These are phyloP conservation scores for Phellinidium pouzarii DNA, from an alignment of 1,284 basidiomycete species.

Conservation along the genomic window DNA sequence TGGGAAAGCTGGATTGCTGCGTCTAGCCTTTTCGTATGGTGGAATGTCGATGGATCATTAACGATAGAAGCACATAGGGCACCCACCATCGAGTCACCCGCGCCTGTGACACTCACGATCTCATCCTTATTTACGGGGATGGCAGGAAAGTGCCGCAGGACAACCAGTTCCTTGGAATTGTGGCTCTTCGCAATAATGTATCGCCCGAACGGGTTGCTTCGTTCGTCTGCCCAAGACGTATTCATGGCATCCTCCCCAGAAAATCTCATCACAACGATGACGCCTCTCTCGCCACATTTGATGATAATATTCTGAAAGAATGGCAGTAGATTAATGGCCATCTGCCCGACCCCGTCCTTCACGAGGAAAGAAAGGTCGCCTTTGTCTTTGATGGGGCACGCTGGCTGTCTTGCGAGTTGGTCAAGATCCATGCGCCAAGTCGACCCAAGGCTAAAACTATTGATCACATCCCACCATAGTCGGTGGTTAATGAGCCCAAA, in stretches of 20 bases:
- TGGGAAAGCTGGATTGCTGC: constrained; percentile 48
- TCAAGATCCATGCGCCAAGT: constrained; percentile 61
- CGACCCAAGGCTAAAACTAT: constrained; percentile 54
- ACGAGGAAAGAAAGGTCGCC: constrained; percentile 59
- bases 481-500: constrained; percentile 44
- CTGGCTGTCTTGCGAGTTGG: constrained; percentile 43
- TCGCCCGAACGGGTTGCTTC: constrained; percentile 40
- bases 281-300: constrained; percentile 72
- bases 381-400: constrained; percentile 34
- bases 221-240: constrained; percentile 42
- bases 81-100: constrained; percentile 85
- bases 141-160: constrained; percentile 69
- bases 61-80: constrained; percentile 56
- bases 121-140: constrained; percentile 35
- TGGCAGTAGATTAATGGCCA: constrained; percentile 73
- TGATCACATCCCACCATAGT: constrained; percentile 60
- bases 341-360: constrained; percentile 65
- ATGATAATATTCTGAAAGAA: constrained; percentile 77
- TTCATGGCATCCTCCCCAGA: constrained; percentile 32
- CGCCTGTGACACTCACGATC: constrained; percentile 78
- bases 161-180: constrained; percentile 39
- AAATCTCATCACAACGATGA: constrained; percentile 57
- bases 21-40: constrained; percentile 37
- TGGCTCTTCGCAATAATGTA: constrained; percentile 46
- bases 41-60: constrained; percentile 38